Evolutionary conservation across 163 green algal genomes (phyloP).

Genomic region (Scenedesmus sp.): DNA sequence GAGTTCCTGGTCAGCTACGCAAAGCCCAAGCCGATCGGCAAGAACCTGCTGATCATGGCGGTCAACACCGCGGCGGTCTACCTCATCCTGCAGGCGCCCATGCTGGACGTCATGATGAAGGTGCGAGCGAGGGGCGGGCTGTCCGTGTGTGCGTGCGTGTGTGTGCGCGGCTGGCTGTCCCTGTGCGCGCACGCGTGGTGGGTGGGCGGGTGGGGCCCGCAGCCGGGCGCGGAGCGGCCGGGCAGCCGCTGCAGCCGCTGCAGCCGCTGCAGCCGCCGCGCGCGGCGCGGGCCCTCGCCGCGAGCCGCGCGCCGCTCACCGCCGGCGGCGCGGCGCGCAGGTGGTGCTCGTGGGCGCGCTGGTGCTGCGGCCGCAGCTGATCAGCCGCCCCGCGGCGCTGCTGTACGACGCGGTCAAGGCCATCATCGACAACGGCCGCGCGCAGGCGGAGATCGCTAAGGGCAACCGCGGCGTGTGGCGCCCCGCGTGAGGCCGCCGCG

Average conservation of each 20-base stretch:
- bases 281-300: too few relatives aligned
- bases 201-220: too few relatives aligned
- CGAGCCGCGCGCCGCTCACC: too few relatives aligned
- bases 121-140: too few relatives aligned
- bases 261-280: too few relatives aligned
- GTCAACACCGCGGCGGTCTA: slow-evolving; percentile 37
- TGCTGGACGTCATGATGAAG: slow-evolving; percentile 45
- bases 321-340: too few relatives aligned
- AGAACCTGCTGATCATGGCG: slow-evolving; percentile 47
- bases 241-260: too few relatives aligned
- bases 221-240: too few relatives aligned
- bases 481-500: background rate
- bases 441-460: slow-evolving; percentile 32
- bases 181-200: too few relatives aligned
- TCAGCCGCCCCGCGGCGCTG: slow-evolving; percentile 32
- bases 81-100: slow-evolving; percentile 34
- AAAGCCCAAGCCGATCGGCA: slow-evolving; percentile 35
- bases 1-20: slow-evolving; percentile 45
- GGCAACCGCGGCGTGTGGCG: slow-evolving; percentile 39
- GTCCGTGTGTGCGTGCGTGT: background rate
- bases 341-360: slow-evolving; percentile 41
- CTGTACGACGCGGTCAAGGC: slow-evolving; percentile 43
- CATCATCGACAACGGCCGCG: slow-evolving; percentile 19
- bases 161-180: too few relatives aligned
- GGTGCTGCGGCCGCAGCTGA: slow-evolving; percentile 36